Evolutionary conservation across 768 basidiomycete genomes (phyloP), one percentile per base, ranked within the genome.

Genomic region (Mycena belliarum): DNA sequence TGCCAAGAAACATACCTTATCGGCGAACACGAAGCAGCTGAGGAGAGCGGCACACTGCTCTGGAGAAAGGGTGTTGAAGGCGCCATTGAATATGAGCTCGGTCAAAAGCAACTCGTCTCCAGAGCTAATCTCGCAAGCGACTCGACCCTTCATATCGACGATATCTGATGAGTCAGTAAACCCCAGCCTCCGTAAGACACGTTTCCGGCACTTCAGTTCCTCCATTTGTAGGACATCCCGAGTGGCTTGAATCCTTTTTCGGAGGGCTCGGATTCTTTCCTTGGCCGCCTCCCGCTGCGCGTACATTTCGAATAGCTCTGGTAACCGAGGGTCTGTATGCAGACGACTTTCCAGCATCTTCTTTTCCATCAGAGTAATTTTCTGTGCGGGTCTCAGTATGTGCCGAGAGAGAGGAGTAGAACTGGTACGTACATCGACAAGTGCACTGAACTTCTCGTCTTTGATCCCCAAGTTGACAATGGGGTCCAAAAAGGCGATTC

Each of bases 101-200:
- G 97, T 99, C 60, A 99, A 80, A 32, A 99, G 79, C 49, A 99
- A 75, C 74, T 99, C 97, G 68, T 99, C 97, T 8, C 97, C 97
- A 2, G 95, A 88, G 69, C 91, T 94, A 73, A 99, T 98, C 74
- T 99, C 97, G 70, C 97, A 99, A 18, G 97, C 97, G 1, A 99
- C 96, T 37, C 97, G 82, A 1, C 97, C 97, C 76, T 99, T 99
- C 82, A 95, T 87, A 69, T 98, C 97, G 21, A 98, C 93, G 56
- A 98, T 97, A 71, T 98, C 96, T 0, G 88, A 83, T 11, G 86
- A 70, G 15, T 83, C 88, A 3, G 94, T 95, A 78, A 98, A 98
- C 0, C 89, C 95, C 7, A 99, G 76, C 32, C 97, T 83, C 33
- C 97, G 84, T 25, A 98, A 80, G 0, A 97, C 95, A 23, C 96